These are phyloP conservation scores for Syncephalastrum contaminatum DNA, from an alignment of 371 early-diverging fungal species.

Conservation along the genomic window DNA sequence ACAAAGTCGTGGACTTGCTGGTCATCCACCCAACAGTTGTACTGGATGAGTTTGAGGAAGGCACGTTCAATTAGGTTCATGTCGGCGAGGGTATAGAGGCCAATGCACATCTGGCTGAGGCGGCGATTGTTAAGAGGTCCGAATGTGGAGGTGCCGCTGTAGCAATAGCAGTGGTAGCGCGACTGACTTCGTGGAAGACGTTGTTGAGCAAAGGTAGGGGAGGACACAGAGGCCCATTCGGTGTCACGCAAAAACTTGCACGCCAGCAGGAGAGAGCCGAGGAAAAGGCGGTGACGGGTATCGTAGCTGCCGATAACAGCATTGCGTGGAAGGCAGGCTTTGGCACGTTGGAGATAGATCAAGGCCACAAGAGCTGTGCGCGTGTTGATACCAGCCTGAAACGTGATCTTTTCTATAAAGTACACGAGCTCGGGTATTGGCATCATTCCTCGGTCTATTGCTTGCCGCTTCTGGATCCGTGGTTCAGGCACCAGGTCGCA, in stretches of 20 bases:
- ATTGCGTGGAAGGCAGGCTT: conserved; percentile 31
- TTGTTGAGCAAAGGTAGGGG: no score
- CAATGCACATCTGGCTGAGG: conserved; percentile 36
- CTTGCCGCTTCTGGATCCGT: neutral
- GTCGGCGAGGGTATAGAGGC: conserved; percentile 34
- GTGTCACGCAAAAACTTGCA: conserved; percentile 75
- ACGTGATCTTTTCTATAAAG: conserved; percentile 44
- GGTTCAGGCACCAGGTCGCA: conserved; percentile 17
- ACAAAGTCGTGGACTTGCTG: conserved; percentile 33
- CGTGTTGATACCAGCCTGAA: conserved; percentile 35
- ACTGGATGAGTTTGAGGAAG: conserved; percentile 44
- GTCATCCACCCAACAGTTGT: conserved; percentile 45
- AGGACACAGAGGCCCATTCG: conserved; percentile 50
- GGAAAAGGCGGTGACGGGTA: conserved; percentile 71
- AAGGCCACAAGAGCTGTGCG: conserved; percentile 43
- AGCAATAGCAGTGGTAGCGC: conserved; percentile 15
- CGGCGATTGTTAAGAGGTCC: conserved; percentile 30
- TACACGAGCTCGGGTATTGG: conserved; percentile 45
- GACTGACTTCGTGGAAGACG: conserved; percentile 8
- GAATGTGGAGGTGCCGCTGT: conserved; percentile 8
- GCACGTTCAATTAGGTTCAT: conserved; percentile 40
- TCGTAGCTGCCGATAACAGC: conserved; percentile 40
- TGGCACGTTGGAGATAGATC: conserved; percentile 46
- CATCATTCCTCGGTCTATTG: neutral
- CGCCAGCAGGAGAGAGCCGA: conserved; percentile 72